Evolutionary conservation across 1,139 yeast species (phyloP).

Genomic region (Yamadazyma oceani): DNA sequence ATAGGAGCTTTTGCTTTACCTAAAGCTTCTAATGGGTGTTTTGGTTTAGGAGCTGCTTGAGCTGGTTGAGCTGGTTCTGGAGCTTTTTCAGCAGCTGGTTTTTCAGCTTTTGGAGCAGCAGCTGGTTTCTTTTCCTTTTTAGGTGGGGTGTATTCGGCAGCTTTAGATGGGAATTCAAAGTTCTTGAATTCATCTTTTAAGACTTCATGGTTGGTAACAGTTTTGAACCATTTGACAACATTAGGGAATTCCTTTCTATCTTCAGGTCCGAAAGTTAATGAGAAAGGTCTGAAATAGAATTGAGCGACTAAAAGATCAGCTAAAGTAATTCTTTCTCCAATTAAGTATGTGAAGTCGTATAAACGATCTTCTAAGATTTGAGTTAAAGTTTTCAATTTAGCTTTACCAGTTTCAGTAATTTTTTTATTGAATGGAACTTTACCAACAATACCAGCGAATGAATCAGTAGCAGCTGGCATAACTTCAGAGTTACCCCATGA

Average conservation of each 20-base stretch:
- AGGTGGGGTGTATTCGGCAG: constrained; percentile 70
- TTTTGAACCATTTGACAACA: constrained; percentile 82
- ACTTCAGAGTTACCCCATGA: constrained; percentile 79
- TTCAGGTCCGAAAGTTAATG: constrained; percentile 65
- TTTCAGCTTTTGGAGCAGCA: constrained; percentile 24
- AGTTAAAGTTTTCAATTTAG: constrained; percentile 38
- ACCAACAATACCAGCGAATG: constrained; percentile 38
- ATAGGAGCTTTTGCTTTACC: constrained; percentile 72
- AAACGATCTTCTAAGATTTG: constrained; percentile 64
- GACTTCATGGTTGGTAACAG: constrained; percentile 59
- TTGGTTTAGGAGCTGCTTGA: constrained; percentile 67
- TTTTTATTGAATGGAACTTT: constrained; percentile 73
- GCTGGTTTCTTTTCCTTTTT: constrained; percentile 69
- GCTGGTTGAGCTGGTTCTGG: constrained; percentile 46
- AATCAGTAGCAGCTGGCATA: constrained; percentile 38
- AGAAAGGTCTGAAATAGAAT: constrained; percentile 63
- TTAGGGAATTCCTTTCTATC: constrained; percentile 80
- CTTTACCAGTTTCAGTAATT: constrained; percentile 56
- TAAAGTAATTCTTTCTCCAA: constrained; percentile 81
- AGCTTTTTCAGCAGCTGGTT: constrained; percentile 43
- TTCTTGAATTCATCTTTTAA: constrained; percentile 43
- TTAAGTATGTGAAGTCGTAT: constrained; percentile 78
- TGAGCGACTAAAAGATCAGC: constrained; percentile 79
- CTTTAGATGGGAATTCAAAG: constrained; percentile 62
- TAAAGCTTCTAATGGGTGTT: constrained; percentile 87